Conservation (phyloP, 139 green algal genomes). For the Closterium sp. region DNA sequence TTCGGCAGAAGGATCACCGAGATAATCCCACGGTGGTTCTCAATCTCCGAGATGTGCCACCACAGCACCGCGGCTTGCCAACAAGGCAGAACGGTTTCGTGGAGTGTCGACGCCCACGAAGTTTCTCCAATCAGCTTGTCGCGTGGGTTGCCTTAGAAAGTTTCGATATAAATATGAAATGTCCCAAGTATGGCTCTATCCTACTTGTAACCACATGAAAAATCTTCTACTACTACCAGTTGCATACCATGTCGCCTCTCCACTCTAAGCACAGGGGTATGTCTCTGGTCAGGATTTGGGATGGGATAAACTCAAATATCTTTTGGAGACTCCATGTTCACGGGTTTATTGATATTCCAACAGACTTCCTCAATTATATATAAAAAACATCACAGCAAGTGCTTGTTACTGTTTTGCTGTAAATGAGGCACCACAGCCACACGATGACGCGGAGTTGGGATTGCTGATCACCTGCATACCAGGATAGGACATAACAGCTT, state of each 20-base stretch:
- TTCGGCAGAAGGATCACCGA: background rate
- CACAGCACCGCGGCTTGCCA: background rate
- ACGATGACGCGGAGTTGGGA: slow-evolving; percentile 41
- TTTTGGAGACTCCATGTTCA: no score
- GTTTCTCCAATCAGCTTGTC: background rate
- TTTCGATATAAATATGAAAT: no score
- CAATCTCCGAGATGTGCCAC: background rate
- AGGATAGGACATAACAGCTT: background rate
- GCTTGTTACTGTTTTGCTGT: slow-evolving; percentile 19
- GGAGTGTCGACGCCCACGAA: background rate
- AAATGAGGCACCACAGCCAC: slow-evolving; percentile 40
- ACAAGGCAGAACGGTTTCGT: background rate
- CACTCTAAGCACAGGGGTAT: no score
- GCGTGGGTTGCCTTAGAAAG: background rate
- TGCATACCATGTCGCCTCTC: no score
- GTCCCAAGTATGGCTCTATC: no score
- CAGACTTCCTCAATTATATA: no score
- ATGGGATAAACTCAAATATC: no score
- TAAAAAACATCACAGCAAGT: no score
- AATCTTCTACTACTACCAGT: no score
- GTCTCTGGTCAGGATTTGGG: no score
- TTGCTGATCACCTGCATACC: slow-evolving; percentile 33
- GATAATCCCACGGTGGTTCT: background rate
- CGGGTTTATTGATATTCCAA: no score
- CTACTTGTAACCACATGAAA: no score